A percentile compares a stretch with the other conserved stretches of the same genome.
Conservation (phyloP, 1,284 basidiomycete genomes). For the Marasmius tenuissimus region DNA sequence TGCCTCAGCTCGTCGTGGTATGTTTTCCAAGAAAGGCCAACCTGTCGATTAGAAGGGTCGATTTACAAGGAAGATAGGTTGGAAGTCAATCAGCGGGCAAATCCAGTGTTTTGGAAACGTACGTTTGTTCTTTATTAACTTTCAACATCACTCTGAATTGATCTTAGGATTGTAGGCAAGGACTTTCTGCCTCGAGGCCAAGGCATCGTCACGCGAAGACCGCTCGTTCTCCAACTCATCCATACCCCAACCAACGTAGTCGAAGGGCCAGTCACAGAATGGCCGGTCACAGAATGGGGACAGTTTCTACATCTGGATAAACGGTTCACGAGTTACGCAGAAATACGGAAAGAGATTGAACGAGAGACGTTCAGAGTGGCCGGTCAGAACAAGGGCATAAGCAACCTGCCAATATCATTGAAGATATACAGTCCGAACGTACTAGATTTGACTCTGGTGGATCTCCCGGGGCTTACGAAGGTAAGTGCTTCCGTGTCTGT, state of each 20-base stretch:
- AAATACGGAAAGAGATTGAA: conserved; percentile 96
- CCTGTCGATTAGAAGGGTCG: neutral
- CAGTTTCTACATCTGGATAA: conserved; percentile 98
- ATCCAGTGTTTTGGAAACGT: conserved; percentile 87
- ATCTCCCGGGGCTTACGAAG: conserved; percentile 95
- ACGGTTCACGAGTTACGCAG: conserved; percentile 92
- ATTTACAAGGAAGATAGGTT: conserved; percentile 48
- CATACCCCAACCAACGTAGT: conserved; percentile 67
- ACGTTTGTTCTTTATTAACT: neutral
- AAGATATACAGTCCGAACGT: conserved; percentile 96
- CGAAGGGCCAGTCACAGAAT: conserved; percentile 35
- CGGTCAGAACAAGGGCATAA: conserved; percentile 98
- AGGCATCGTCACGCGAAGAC: conserved; percentile 95
- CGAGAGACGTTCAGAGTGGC: conserved; percentile 97
- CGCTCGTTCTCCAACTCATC: conserved; percentile 93
- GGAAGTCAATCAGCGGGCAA: conserved; percentile 86
- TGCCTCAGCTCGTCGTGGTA: conserved; percentile 84
- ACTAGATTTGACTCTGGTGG: conserved; percentile 93
- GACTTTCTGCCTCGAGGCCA: conserved; percentile 94
- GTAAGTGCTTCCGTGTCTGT: conserved; percentile 39
- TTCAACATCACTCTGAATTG: conserved; percentile 10
- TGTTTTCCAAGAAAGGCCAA: conserved; percentile 23
- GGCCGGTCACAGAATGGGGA: conserved; percentile 80
- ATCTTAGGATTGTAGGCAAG: conserved; percentile 82
- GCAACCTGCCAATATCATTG: conserved; percentile 92